phyloP scores from a whole-genome alignment of 768 basidiomycete genomes.

The Tricholoma hemisulphureum region DNA sequence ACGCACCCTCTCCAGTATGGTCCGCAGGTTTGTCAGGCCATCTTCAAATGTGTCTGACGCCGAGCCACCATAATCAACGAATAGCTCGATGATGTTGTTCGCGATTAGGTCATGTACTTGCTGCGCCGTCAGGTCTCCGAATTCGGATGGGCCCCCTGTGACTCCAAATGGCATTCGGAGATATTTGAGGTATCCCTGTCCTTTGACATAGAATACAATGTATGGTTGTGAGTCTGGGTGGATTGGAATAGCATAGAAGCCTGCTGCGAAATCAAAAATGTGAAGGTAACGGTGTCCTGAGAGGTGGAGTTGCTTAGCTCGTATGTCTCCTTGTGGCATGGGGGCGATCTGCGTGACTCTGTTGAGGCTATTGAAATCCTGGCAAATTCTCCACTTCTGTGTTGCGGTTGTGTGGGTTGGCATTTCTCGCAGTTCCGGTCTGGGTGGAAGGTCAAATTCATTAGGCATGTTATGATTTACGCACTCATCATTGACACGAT shows the following conservation, averaged over 20 bases:
- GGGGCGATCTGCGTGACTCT: no score
- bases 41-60: conserved; percentile 32
- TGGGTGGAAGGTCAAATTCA: conserved; percentile 18
- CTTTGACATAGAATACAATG: conserved; percentile 35
- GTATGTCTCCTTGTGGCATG: no score
- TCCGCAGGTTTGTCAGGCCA: conserved; percentile 19
- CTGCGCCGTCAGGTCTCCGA: conserved; percentile 27
- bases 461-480: conserved; percentile 18
- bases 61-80: conserved; percentile 39
- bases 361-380: conserved; percentile 34
- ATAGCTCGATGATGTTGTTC: conserved; percentile 29
- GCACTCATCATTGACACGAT: no score
- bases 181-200: conserved; percentile 34
- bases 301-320: conserved; percentile 33
- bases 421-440: conserved; percentile 1
- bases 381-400: conserved; percentile 34
- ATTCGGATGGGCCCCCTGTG: conserved; percentile 34
- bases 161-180: conserved; percentile 39
- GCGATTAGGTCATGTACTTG: conserved; percentile 25
- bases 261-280: conserved; percentile 36
- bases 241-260: conserved; percentile 27
- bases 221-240: conserved; percentile 18
- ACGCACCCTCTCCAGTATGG: conserved; percentile 25
- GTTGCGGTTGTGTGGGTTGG: background rate
- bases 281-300: conserved; percentile 30